phyloP scores from a whole-genome alignment of 345 rosid genomes.

The Hibiscus trionum region DNA sequence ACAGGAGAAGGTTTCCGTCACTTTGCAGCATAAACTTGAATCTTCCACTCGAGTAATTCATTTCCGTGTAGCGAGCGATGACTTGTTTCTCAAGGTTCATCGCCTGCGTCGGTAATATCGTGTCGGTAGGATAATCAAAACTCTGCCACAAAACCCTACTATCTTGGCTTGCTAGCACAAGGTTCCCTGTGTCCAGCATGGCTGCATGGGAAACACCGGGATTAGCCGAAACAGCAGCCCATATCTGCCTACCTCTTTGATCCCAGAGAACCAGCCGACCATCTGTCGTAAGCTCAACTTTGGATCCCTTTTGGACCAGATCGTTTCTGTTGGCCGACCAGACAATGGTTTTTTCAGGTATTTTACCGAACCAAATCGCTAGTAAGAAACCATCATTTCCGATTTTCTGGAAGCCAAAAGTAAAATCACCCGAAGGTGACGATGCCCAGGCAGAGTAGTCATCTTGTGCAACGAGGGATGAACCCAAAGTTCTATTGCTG shows the following conservation, averaged over 20 bases:
- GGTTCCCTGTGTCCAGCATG: conserved; percentile 50
- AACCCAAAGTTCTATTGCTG: conserved; percentile 19
- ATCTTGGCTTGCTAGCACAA: conserved; percentile 22
- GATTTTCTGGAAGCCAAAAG: conserved; percentile 38
- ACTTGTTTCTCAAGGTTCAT: conserved; percentile 16
- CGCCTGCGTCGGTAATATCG: conserved; percentile 41
- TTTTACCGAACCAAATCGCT: conserved; percentile 35
- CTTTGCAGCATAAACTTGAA: conserved; percentile 20
- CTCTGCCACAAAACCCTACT: conserved; percentile 34
- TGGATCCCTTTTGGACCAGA: conserved; percentile 30
- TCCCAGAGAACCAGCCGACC: conserved; percentile 34
- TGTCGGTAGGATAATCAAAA: conserved; percentile 46
- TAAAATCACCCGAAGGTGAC: conserved; percentile 43
- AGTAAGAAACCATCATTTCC: conserved; percentile 18
- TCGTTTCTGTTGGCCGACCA: conserved; percentile 41
- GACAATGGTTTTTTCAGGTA: conserved; percentile 34
- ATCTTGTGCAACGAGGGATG: conserved; percentile 20
- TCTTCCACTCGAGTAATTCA: conserved; percentile 32
- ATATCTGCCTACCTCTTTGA: conserved; percentile 18
- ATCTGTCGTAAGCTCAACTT: conserved; percentile 24
- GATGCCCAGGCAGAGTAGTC: conserved; percentile 19
- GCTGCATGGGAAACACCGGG: conserved; percentile 28
- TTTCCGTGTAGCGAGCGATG: conserved; percentile 18
- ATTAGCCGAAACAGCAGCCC: conserved; percentile 19
- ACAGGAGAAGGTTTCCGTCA: conserved; percentile 28